Evolutionary conservation across 768 basidiomycete species (phyloP).

Genomic region (Inosperma sp.): DNA sequence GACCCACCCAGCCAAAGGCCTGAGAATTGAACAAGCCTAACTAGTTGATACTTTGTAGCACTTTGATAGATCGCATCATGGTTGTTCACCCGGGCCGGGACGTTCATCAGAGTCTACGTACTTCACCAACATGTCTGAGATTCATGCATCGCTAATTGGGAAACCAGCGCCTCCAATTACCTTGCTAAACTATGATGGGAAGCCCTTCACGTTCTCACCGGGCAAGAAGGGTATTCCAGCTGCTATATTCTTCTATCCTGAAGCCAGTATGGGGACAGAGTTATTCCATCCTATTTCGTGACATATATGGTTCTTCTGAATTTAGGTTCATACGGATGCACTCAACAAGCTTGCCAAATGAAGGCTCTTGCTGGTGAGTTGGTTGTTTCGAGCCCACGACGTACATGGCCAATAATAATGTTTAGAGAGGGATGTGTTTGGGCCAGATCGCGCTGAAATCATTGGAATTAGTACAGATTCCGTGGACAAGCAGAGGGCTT

Average conservation of each 20-base stretch:
- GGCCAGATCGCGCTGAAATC: constrained; percentile 56
- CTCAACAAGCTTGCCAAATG: constrained; percentile 76
- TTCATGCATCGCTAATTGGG: constrained; percentile 38
- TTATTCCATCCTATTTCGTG: neutral
- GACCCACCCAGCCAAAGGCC: too few species aligned
- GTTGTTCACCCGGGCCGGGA: neutral
- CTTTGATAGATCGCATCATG: too few species aligned
- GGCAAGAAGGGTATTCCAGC: constrained; percentile 54
- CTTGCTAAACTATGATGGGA: constrained; percentile 60
- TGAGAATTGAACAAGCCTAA: too few species aligned
- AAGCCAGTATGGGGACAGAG: constrained; percentile 44
- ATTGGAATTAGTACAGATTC: constrained; percentile 74
- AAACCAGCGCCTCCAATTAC: constrained; percentile 63
- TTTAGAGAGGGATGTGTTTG: constrained; percentile 61
- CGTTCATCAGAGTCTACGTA: too few species aligned
- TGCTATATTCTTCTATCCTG: constrained; percentile 77
- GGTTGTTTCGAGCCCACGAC: neutral
- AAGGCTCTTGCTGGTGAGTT: constrained; percentile 62
- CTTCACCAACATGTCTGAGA: constrained; percentile 5
- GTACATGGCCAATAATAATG: neutral
- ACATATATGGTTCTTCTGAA: neutral
- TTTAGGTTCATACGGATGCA: constrained; percentile 73
- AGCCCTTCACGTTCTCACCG: constrained; percentile 55
- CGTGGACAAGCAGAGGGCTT: constrained; percentile 66
- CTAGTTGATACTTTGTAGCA: too few species aligned